Evolutionary conservation across 116 monocot species (phyloP), one percentile per base, ranked within the genome.

Genomic region (Phalaenopsis hybrid): DNA sequence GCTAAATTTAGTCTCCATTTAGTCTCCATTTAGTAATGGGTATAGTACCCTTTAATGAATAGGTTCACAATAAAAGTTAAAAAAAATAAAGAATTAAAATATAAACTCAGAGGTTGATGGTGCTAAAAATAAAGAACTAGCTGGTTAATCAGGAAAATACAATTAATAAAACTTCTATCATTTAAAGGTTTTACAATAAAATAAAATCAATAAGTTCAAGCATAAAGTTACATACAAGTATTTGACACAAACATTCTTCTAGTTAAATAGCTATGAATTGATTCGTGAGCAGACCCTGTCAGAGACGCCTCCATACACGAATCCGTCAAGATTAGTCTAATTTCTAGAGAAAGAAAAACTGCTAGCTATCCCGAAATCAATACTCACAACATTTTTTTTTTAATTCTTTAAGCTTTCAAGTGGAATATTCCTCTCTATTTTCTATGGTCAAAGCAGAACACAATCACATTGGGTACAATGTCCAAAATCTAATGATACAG

Each of bases 171-270:
- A 25, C 41, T 37, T 72, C 72, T 41, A 72, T 72, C 72, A 72
- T 37, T 15, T 72, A 72, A 34, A 72, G 37, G 37, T 8, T 63
- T 63, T 15, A 23, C 63, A 72, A 72, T 34, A 34, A 72, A 72
- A 41, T 16, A 15, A 72, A 72, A 63, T 63, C 25, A 72, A 72
- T 41, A 63, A 34, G 49, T 79, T 63, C 67, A 80, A 23, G 28
- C 73, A 76, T 34, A 76, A 41, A 83, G 63, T 83, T 78, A 78
- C 41, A 68, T 68, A 83, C 83, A 83, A 83, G 77, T 51, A 68
- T 50, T 78, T 51, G 69, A 61, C 72, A 72, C 41, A 25, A 72
- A 15, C 41, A 10, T 41, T 72, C 31, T 5, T 34, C 34, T 70
- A 34, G 70, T 12, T 70, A 70, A 70, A 70, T 70, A 70, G 2